These are phyloP conservation scores for Seiridium cupressi DNA, from an alignment of 2,329 filamentous ascomycete genomes.

Conservation along the genomic window DNA sequence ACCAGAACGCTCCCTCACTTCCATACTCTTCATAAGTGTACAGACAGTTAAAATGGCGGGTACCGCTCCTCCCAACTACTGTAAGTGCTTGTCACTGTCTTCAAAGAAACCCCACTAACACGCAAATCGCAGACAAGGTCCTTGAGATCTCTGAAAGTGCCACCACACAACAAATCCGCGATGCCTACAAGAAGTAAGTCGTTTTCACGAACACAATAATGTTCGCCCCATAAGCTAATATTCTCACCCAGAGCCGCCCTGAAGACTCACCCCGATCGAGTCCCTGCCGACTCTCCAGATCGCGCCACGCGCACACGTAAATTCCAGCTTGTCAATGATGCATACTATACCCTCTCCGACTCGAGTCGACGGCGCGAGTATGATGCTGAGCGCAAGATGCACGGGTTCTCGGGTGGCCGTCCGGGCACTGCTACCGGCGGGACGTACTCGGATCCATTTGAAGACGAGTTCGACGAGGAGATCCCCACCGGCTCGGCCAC, in stretches of 20 bases:
- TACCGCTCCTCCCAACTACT: constrained; percentile 55
- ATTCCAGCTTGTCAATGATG: constrained; percentile 91
- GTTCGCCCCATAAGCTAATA: background rate
- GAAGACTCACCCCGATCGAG: constrained; percentile 91
- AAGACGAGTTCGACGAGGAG: constrained; percentile 40
- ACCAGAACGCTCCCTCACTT: no score
- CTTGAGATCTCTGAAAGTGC: constrained; percentile 74
- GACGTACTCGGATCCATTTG: constrained; percentile 42
- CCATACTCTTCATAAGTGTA: no score
- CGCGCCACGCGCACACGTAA: constrained; percentile 77
- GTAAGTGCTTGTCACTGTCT: constrained; percentile 35
- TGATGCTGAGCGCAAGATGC: constrained; percentile 67
- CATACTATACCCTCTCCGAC: constrained; percentile 90
- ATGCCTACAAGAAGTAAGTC: constrained; percentile 84
- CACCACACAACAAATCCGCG: constrained; percentile 78
- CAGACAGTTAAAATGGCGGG: constrained; percentile 27
- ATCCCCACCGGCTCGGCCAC: constrained; percentile 36
- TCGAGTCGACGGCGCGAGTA: constrained; percentile 75
- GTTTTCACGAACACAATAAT: background rate
- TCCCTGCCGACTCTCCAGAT: constrained; percentile 80
- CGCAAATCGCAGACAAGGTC: constrained; percentile 58
- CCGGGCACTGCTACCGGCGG: constrained; percentile 34
- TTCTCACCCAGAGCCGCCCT: constrained; percentile 66
- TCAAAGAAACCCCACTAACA: constrained; percentile 17
- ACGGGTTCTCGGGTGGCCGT: constrained; percentile 36